These are phyloP conservation scores for Gracilaria domingensis DNA, from an alignment of 23 red algal genomes.

Conservation along the genomic window DNA sequence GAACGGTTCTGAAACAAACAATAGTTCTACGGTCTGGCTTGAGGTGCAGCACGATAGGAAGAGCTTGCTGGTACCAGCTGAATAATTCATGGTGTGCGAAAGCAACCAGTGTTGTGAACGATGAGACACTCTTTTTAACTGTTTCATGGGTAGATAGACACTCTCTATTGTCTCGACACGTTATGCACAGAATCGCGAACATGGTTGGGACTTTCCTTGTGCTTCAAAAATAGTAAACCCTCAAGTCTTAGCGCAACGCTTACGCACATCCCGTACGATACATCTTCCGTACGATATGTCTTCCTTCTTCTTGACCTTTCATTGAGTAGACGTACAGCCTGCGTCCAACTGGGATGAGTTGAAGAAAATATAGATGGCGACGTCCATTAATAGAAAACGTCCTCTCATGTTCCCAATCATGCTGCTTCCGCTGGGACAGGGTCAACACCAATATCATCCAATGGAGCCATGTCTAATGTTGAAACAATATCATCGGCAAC, in stretches of 20 bases:
- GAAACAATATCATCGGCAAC: conserved; percentile 98
- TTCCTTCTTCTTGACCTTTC: conserved; percentile 24
- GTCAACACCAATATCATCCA: conserved; percentile 79
- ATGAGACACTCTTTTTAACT: conserved; percentile 24
- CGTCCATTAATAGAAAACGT: background rate
- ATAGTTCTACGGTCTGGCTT: too few species aligned
- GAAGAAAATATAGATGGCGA: conserved; percentile 28
- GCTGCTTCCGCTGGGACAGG: conserved; percentile 60
- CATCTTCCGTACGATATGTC: conserved; percentile 19
- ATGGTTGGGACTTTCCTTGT: conserved; percentile 5
- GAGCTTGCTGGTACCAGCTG: too few species aligned
- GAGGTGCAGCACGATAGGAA: too few species aligned
- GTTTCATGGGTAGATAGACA: conserved; percentile 10
- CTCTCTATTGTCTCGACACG: conserved; percentile 9
- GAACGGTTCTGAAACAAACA: background rate
- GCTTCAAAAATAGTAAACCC: conserved; percentile 37
- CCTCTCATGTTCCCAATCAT: background rate
- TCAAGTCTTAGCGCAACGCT: background rate
- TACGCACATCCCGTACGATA: conserved; percentile 3
- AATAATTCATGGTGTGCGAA: background rate
- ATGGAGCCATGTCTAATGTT: conserved; percentile 87
- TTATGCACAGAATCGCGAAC: conserved; percentile 28
- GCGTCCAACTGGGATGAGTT: conserved; percentile 9
- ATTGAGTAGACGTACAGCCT: background rate
- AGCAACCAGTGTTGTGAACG: background rate